A percentile compares a stretch with the other conserved stretches of the same genome.
phyloP scores from a whole-genome alignment of 495 filamentous ascomycete genomes.

The Sordaria brevicollis region DNA sequence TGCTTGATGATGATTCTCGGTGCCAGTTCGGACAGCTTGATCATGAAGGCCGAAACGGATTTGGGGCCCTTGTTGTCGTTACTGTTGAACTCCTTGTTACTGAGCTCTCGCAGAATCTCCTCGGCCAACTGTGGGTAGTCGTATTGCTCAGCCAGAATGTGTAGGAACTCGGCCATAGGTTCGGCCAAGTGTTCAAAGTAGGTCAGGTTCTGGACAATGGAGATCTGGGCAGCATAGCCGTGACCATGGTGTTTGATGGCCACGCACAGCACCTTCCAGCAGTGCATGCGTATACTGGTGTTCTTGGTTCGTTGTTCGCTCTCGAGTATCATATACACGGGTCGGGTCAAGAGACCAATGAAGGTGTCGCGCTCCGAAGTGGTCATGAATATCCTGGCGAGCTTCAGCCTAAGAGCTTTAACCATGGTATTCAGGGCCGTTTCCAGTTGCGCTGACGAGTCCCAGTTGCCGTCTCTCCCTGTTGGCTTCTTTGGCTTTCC shows the following conservation, averaged over 20 bases:
- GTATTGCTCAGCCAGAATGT: slow-evolving; percentile 94
- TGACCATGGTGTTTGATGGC: slow-evolving; percentile 98
- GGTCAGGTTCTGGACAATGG: slow-evolving; percentile 90
- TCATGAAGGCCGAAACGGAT: slow-evolving; percentile 92
- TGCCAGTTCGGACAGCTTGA: slow-evolving; percentile 89
- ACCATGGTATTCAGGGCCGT: slow-evolving; percentile 87
- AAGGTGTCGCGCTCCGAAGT: slow-evolving; percentile 97
- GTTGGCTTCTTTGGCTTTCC: slow-evolving; percentile 63
- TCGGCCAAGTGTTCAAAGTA: slow-evolving; percentile 98
- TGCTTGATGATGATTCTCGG: slow-evolving; percentile 93
- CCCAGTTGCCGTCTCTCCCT: slow-evolving; percentile 69
- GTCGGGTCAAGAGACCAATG: slow-evolving; percentile 82
- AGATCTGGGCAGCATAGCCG: slow-evolving; percentile 92
- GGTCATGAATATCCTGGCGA: slow-evolving; percentile 85
- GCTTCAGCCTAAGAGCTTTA: slow-evolving; percentile 87
- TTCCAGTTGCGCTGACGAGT: slow-evolving; percentile 79
- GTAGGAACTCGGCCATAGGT: slow-evolving; percentile 96
- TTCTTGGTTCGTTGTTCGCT: slow-evolving; percentile 89
- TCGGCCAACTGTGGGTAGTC: slow-evolving; percentile 94
- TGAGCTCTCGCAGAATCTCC: slow-evolving; percentile 86
- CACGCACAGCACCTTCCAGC: slow-evolving; percentile 92
- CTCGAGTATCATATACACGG: slow-evolving; percentile 86
- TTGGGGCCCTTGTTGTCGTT: slow-evolving; percentile 94
- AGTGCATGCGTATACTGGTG: slow-evolving; percentile 86
- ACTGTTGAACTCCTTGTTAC: slow-evolving; percentile 94